Conservation (phyloP, 1,284 basidiomycete genomes). For the Leccinum idahoense region DNA sequence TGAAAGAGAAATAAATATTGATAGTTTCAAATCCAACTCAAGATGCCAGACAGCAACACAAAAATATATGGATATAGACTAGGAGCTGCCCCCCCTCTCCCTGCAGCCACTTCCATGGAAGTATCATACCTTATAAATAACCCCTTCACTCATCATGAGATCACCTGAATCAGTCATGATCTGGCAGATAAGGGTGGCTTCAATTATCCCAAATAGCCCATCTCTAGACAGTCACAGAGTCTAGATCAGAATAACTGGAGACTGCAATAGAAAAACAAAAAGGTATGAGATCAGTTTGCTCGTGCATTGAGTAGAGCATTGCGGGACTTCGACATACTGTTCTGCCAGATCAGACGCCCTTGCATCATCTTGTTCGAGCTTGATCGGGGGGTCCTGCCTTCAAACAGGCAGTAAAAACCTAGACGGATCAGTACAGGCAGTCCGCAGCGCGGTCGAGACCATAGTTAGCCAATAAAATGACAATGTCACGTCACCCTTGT, state of each 20-base stretch:
- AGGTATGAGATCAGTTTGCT: constrained; percentile 2
- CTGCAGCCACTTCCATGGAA: background rate
- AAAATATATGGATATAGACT: background rate
- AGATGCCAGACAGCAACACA: background rate
- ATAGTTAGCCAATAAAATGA: no score
- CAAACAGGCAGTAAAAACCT: constrained; percentile 84
- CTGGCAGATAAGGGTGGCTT: constrained; percentile 73
- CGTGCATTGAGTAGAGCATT: background rate
- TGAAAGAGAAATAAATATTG: no score
- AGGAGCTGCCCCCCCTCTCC: background rate
- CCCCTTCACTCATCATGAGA: constrained; percentile 82
- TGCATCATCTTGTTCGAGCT: constrained; percentile 86
- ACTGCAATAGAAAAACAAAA: constrained; percentile 34
- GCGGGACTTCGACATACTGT: constrained; percentile 40
- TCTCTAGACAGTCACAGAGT: constrained; percentile 56
- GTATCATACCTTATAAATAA: constrained; percentile 65
- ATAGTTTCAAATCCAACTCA: no score
- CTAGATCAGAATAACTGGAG: constrained; percentile 73
- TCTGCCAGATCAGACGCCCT: constrained; percentile 48
- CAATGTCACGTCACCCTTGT: background rate
- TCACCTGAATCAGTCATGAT: constrained; percentile 82
- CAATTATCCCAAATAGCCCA: constrained; percentile 72
- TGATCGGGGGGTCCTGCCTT: constrained; percentile 84
- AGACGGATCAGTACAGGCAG: no score
- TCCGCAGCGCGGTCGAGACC: no score